Conservation (phyloP, 1,284 basidiomycete species). For the Ceratobasidium sp. region DNA sequence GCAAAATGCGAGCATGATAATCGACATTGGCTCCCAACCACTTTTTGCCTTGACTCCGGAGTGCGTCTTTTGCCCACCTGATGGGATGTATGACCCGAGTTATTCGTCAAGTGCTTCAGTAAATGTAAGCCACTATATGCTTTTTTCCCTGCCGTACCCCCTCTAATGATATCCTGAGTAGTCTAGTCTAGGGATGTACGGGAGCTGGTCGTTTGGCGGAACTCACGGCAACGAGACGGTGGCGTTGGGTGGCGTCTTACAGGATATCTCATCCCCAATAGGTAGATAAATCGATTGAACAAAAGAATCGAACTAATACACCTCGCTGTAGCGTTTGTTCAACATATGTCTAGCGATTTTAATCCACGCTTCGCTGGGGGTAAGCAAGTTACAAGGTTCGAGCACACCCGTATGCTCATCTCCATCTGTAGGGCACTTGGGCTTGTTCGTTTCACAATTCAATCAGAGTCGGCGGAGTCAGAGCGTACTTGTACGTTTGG, state of each 20-base stretch:
- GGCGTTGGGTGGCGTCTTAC: conserved; percentile 30
- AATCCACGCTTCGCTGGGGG: conserved; percentile 15
- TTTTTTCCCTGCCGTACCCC: neutral
- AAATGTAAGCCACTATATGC: neutral
- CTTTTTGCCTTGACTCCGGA: conserved; percentile 37
- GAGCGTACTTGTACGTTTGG: conserved; percentile 17
- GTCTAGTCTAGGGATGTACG: conserved; percentile 2
- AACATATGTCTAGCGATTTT: conserved; percentile 28
- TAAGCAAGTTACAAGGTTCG: neutral
- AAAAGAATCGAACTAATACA: too few relatives aligned
- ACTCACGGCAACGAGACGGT: conserved; percentile 27
- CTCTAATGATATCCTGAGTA: neutral
- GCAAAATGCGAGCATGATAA: conserved; percentile 24
- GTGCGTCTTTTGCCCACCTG: conserved; percentile 31
- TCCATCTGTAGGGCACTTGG: conserved; percentile 26
- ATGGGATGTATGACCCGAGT: conserved; percentile 27
- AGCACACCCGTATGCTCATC: neutral
- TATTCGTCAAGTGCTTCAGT: conserved; percentile 6
- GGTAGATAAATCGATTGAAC: neutral
- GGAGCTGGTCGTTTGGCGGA: conserved; percentile 10
- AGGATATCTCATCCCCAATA: conserved; percentile 13
- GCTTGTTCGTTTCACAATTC: conserved; percentile 23
- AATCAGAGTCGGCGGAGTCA: conserved; percentile 21
- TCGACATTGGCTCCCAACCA: conserved; percentile 9
- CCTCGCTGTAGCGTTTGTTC: neutral